Evolutionary conservation across 176 grass and related monocot species (phyloP), one percentile per base, ranked within the genome.

Genomic region (Echinochloa phyllopogon): DNA sequence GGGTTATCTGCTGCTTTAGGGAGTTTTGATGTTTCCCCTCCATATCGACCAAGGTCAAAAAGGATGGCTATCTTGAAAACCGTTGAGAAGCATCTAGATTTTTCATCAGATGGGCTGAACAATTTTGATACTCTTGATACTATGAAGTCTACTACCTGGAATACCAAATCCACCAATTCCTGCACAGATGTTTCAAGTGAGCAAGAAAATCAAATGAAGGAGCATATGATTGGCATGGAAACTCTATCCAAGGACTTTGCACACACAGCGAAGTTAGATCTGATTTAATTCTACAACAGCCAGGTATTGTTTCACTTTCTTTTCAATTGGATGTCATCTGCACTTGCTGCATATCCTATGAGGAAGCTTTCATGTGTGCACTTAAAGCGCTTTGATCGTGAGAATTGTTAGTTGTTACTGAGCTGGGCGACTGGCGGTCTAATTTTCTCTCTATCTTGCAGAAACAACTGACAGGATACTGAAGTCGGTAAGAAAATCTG

Each of bases 71-170:
- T 89, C 20, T 57, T 96, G 69, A 96, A 90, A 92, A 89, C 88
- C 4, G 14, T 99, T 51, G 89, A 94, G 84, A 99, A 90, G 80
- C 89, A 88, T 61, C 86, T 99, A 25, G 96, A 99, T 90, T 99
- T 99, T 88, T 88, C 83, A 13, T 80, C 69, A 53, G 89, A 89
- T 13, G 62, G 24, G 57, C 75, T 66, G 63, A 65, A 87, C 61
- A 80, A 48, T 52, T 69, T 68, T 67, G 51, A 74, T 83, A 88
- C 66, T 68, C 20, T 20, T 0, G 53, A 40, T 57, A 49, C 65
- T 65, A 25, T 37, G 48, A 84, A 79, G 53, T 78, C 70, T 38
- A 6, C 78, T 69, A 79, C 50, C 42, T 14, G 49, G 73, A 82
- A 83, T 72, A 86, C 75, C 2, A 39, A 61, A 65, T 76, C 39